Conservation (phyloP, 2,329 filamentous ascomycete genomes). For the Graphium sp. region DNA sequence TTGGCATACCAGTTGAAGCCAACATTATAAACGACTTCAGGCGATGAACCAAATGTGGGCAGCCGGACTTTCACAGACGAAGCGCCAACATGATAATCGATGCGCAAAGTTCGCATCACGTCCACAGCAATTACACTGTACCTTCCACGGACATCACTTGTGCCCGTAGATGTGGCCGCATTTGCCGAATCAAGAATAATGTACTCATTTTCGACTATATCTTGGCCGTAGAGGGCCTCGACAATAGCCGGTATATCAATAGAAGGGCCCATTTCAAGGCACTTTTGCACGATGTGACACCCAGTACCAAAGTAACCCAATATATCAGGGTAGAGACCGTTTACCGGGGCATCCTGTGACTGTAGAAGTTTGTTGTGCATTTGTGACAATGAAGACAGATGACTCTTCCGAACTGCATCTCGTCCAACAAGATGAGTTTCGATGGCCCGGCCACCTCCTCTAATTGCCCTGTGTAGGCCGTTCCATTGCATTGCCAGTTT, state of each 20-base stretch:
- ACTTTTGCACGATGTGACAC: no score
- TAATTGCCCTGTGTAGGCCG: slow-evolving; percentile 6
- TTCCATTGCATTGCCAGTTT: slow-evolving; percentile 45
- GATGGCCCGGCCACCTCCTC: no score
- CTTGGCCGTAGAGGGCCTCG: slow-evolving; percentile 22
- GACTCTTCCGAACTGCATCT: no score
- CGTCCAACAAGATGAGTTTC: no score
- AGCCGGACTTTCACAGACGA: no score
- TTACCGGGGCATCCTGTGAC: no score
- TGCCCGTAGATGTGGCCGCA: slow-evolving; percentile 15
- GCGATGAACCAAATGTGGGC: no score
- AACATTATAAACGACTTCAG: no score
- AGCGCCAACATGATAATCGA: slow-evolving; percentile 37
- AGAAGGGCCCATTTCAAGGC: slow-evolving; percentile 8
- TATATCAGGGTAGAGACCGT: no score
- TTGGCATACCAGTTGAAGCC: slow-evolving; percentile 9
- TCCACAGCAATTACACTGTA: slow-evolving; percentile 62
- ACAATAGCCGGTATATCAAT: slow-evolving; percentile 30
- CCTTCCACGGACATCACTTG: slow-evolving; percentile 33
- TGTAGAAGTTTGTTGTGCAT: no score
- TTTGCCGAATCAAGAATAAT: slow-evolving; percentile 43
- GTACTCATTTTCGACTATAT: slow-evolving; percentile 18
- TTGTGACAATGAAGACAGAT: no score
- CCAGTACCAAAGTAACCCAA: no score
- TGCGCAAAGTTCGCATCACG: slow-evolving; percentile 33